Conservation (phyloP, 768 basidiomycete species). For the Mycena sanguinolenta region DNA sequence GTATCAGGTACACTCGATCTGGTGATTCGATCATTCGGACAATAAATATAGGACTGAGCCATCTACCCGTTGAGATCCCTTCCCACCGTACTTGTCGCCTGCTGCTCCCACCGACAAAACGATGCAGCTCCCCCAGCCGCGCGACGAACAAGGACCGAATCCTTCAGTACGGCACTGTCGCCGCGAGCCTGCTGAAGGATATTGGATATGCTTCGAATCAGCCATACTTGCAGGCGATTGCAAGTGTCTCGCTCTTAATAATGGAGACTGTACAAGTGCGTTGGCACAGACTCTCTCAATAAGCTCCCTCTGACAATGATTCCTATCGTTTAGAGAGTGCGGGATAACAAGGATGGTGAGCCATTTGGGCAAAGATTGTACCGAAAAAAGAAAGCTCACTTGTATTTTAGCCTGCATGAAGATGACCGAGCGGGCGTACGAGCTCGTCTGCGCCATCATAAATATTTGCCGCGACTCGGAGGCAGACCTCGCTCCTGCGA, state of each 20-base stretch:
- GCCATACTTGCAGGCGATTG: constrained; percentile 24
- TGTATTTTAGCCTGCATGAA: constrained; percentile 1
- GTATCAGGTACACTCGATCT: no score
- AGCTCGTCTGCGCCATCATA: constrained; percentile 29
- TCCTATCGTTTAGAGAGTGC: neutral
- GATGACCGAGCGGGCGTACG: constrained; percentile 21
- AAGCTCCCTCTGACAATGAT: neutral
- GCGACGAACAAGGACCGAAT: constrained; percentile 4
- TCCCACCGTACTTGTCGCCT: no score
- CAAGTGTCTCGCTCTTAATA: constrained; percentile 17
- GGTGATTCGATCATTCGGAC: no score
- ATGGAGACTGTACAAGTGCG: constrained; percentile 21
- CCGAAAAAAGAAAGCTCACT: neutral
- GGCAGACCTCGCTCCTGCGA: constrained; percentile 21
- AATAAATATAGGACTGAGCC: no score
- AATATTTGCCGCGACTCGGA: constrained; percentile 26
- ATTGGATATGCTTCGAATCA: constrained; percentile 21
- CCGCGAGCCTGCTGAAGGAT: constrained; percentile 16
- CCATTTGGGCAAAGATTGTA: neutral
- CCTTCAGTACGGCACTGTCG: constrained; percentile 15
- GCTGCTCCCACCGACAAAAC: no score
- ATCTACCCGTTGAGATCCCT: no score
- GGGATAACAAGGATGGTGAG: constrained; percentile 17
- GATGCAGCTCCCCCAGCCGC: neutral
- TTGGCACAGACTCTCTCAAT: neutral